Evolutionary conservation across 805 yeast species (phyloP).

Genomic region (Yamadazyma laniorum): DNA sequence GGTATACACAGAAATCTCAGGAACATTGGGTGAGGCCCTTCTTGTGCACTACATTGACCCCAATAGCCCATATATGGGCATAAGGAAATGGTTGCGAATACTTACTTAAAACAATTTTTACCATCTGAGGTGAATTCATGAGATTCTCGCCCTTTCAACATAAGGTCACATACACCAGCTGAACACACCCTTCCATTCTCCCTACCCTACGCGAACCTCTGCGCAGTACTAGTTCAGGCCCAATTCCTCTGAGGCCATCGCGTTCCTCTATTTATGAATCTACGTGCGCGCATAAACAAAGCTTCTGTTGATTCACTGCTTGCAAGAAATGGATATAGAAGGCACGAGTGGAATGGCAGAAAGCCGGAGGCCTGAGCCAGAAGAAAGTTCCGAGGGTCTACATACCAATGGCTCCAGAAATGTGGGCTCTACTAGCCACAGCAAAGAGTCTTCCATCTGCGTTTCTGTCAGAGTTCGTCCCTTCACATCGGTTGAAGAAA

Average conservation of each 20-base stretch:
- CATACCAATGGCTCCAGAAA: not conserved
- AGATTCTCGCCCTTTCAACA: no score
- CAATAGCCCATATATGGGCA: no score
- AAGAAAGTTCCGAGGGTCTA: not conserved
- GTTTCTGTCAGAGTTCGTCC: conserved; percentile 86
- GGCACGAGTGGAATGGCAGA: not conserved
- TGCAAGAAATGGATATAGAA: not conserved
- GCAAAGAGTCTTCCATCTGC: conserved; percentile 57
- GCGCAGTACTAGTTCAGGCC: no score
- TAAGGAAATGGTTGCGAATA: no score
- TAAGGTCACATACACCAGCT: no score
- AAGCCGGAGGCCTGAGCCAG: not conserved
- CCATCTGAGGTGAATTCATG: no score
- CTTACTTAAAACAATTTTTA: no score
- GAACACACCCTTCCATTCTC: no score
- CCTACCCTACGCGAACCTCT: no score
- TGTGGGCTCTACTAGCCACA: not conserved
- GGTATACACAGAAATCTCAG: no score
- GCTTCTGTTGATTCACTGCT: not conserved
- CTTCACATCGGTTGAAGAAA: conserved; percentile 59
- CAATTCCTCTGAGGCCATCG: not conserved
- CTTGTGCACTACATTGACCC: no score
- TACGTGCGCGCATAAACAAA: not conserved
- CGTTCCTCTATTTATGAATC: not conserved
- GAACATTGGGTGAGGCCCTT: no score